Conservation (phyloP, 2,329 filamentous ascomycete species). For the Cercospora nicotianae region DNA sequence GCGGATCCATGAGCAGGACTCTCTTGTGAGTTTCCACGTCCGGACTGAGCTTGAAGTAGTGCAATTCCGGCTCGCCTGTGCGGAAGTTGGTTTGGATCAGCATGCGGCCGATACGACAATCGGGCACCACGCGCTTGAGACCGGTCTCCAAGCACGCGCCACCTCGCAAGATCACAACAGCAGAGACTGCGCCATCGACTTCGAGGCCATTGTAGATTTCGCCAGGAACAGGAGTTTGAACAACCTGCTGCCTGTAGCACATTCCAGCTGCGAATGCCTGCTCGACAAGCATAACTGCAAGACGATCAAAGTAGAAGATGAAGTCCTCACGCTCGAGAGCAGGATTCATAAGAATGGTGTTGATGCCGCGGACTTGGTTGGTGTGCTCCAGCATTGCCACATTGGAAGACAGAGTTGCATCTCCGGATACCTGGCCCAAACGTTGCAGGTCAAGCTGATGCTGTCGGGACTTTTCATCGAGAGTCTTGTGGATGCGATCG, state of each 20-base stretch:
- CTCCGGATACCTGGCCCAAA: constrained; percentile 67
- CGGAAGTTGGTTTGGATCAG: constrained; percentile 81
- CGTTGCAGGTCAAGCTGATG: constrained; percentile 78
- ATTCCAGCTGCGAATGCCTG: constrained; percentile 72
- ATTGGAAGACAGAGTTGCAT: constrained; percentile 70
- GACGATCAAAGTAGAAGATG: constrained; percentile 93
- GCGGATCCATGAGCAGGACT: constrained; percentile 84
- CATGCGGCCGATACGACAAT: constrained; percentile 84
- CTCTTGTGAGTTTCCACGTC: constrained; percentile 73
- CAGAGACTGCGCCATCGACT: constrained; percentile 71
- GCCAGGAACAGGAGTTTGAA: constrained; percentile 68
- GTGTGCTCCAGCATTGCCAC: constrained; percentile 74
- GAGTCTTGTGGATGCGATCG: constrained; percentile 84
- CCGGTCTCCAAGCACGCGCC: constrained; percentile 87
- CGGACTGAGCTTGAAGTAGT: constrained; percentile 78
- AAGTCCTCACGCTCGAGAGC: constrained; percentile 83
- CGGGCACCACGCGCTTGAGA: constrained; percentile 84
- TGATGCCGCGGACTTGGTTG: constrained; percentile 81
- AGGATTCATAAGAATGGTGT: constrained; percentile 82
- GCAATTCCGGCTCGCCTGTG: constrained; percentile 87
- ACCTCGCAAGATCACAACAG: constrained; percentile 84
- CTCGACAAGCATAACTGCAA: constrained; percentile 83
- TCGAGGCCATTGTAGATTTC: constrained; percentile 69
- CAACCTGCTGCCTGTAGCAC: constrained; percentile 62
- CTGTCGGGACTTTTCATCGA: constrained; percentile 79